Conservation (phyloP, 1,139 yeast species). For the Saccharomyces hybrid region DNA sequence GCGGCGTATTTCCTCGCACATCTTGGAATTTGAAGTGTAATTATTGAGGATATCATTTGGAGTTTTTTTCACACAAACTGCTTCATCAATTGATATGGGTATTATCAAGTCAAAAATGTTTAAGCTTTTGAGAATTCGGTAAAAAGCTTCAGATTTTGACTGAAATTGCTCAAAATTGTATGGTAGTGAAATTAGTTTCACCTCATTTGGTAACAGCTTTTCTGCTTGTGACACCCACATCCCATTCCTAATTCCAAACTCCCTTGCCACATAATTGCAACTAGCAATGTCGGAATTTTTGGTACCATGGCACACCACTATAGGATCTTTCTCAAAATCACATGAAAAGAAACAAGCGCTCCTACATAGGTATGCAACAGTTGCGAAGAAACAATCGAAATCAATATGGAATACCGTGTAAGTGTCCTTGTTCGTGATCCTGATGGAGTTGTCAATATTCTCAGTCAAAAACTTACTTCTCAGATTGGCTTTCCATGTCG, state of each 20-base stretch:
- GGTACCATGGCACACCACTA: conserved; percentile 80
- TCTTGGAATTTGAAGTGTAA: conserved; percentile 9
- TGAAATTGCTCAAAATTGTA: conserved; percentile 77
- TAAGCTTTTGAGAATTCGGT: conserved; percentile 33
- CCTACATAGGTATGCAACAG: conserved; percentile 67
- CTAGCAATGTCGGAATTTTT: conserved; percentile 68
- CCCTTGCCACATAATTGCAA: conserved; percentile 80
- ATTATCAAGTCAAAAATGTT: conserved; percentile 44
- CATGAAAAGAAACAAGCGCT: conserved; percentile 20
- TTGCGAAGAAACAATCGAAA: conserved; percentile 89
- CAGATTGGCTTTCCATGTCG: conserved; percentile 78
- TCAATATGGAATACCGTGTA: conserved; percentile 67
- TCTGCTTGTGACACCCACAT: conserved; percentile 77
- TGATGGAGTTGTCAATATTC: conserved; percentile 4
- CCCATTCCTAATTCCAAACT: conserved; percentile 70
- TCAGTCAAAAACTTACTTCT: conserved; percentile 43
- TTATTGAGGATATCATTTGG: not conserved
- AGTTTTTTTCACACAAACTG: conserved; percentile 58
- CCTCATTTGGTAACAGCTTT: conserved; percentile 46
- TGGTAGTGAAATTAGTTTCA: conserved; percentile 46
- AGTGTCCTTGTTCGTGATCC: conserved; percentile 1
- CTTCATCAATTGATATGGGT: conserved; percentile 92
- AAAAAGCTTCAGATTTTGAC: conserved; percentile 48
- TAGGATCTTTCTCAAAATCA: conserved; percentile 52
- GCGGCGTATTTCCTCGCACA: conserved; percentile 35